Conservation (phyloP, 1,139 yeast species). For the Yamadazyma diddensiae region DNA sequence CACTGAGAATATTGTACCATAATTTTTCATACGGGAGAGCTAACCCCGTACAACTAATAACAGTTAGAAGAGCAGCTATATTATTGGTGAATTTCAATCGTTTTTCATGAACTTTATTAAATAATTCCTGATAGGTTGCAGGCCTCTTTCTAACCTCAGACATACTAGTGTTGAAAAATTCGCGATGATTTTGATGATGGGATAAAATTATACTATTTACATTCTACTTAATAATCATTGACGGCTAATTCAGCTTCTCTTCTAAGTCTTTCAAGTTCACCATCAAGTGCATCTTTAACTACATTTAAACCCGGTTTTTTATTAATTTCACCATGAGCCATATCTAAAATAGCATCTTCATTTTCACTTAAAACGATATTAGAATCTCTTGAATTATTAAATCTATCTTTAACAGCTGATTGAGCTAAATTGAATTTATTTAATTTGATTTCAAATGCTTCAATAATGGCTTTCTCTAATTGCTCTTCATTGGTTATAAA, state of each 20-base stretch:
- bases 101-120: conserved; percentile 30
- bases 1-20: conserved; percentile 29
- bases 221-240: conserved; percentile 3
- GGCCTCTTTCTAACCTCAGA: conserved; percentile 7
- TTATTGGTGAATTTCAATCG: conserved; percentile 37
- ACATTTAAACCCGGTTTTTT: conserved; percentile 49
- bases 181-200: too few relatives aligned
- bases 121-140: conserved; percentile 20
- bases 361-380: conserved; percentile 26
- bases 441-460: conserved; percentile 51
- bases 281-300: conserved; percentile 38
- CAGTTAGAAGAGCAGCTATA: conserved; percentile 26
- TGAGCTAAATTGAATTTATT: conserved; percentile 36
- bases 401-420: conserved; percentile 34
- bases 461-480: conserved; percentile 53
- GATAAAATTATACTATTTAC: not conserved
- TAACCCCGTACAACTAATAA: conserved; percentile 23
- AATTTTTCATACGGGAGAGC: conserved; percentile 28
- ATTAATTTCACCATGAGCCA: conserved; percentile 34
- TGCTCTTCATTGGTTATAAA: conserved; percentile 67
- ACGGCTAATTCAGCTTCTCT: conserved; percentile 29
- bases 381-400: conserved; percentile 29
- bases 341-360: conserved; percentile 36
- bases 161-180: conserved; percentile 2
- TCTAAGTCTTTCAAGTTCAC: conserved; percentile 34